Evolutionary conservation across 108 stramenopile species (phyloP).

Genomic region (Aurantiochytrium sp.): DNA sequence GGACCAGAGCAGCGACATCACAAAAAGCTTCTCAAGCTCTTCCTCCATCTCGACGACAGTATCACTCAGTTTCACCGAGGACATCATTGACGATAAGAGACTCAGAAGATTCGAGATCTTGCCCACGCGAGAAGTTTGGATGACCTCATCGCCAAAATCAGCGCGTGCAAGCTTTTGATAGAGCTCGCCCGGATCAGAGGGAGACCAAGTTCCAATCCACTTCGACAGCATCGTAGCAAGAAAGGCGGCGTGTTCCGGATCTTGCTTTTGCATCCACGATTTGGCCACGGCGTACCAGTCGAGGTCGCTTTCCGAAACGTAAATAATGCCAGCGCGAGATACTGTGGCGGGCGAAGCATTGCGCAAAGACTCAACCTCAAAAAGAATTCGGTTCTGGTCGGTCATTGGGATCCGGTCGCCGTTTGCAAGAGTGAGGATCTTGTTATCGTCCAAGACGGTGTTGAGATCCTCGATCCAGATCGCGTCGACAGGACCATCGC

Average conservation of each 20-base stretch:
- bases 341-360: conserved; percentile 89
- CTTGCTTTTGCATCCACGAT: conserved; percentile 69
- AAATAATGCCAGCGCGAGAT: conserved; percentile 82
- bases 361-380: conserved; percentile 76
- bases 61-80: neutral
- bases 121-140: conserved; percentile 71
- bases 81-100: neutral
- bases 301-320: conserved; percentile 76
- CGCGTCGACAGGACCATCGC: conserved; percentile 84
- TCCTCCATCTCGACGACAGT: neutral
- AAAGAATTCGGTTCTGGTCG: conserved; percentile 74
- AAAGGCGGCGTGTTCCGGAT: conserved; percentile 51
- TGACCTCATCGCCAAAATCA: conserved; percentile 34
- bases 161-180: neutral
- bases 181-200: conserved; percentile 9
- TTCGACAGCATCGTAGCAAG: conserved; percentile 54
- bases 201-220: conserved; percentile 63
- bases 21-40: conserved; percentile 62
- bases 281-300: conserved; percentile 75
- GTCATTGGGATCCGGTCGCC: conserved; percentile 90
- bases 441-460: conserved; percentile 81
- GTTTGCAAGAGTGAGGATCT: conserved; percentile 74
- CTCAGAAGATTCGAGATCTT: conserved; percentile 43
- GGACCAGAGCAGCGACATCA: conserved; percentile 74
- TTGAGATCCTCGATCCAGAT: conserved; percentile 92